Conservation (phyloP, 1,284 basidiomycete species). For the Cryptococcus sp. region DNA sequence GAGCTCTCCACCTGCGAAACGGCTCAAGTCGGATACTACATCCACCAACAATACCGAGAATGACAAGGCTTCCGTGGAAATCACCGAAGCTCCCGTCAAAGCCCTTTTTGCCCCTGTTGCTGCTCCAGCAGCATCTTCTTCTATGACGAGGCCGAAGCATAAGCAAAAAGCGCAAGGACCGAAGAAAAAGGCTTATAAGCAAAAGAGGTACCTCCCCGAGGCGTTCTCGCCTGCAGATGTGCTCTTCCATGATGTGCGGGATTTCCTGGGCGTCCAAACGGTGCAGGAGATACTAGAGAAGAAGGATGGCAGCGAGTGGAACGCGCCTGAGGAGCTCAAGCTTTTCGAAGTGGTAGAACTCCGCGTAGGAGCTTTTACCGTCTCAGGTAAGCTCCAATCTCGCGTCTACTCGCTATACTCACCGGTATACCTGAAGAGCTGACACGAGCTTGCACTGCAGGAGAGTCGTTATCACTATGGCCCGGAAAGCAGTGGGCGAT, state of each 20-base stretch:
- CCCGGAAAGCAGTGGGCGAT: slow-evolving; percentile 66
- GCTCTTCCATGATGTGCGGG: slow-evolving; percentile 68
- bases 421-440: slow-evolving; percentile 15
- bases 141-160: not conserved
- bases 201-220: slow-evolving; percentile 58
- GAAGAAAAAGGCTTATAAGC: slow-evolving; percentile 25
- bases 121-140: slow-evolving; percentile 10
- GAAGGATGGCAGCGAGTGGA: slow-evolving; percentile 60
- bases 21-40: slow-evolving; percentile 19
- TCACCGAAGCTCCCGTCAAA: slow-evolving; percentile 31
- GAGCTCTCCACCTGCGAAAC: slow-evolving; percentile 28
- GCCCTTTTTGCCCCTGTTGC: slow-evolving; percentile 22
- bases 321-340: slow-evolving; percentile 51
- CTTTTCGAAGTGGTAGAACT: slow-evolving; percentile 67
- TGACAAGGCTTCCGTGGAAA: slow-evolving; percentile 8
- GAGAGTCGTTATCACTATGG: slow-evolving; percentile 67
- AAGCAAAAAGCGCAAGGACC: slow-evolving; percentile 7
- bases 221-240: slow-evolving; percentile 73
- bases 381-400: slow-evolving; percentile 21
- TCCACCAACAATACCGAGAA: not conserved
- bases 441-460: slow-evolving; percentile 51
- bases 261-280: slow-evolving; percentile 65
- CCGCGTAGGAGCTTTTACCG: slow-evolving; percentile 56
- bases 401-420: not conserved
- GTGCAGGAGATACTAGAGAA: slow-evolving; percentile 60